Conservation (phyloP, 129 eudicot genomes). For the Escallonia herrerae region DNA sequence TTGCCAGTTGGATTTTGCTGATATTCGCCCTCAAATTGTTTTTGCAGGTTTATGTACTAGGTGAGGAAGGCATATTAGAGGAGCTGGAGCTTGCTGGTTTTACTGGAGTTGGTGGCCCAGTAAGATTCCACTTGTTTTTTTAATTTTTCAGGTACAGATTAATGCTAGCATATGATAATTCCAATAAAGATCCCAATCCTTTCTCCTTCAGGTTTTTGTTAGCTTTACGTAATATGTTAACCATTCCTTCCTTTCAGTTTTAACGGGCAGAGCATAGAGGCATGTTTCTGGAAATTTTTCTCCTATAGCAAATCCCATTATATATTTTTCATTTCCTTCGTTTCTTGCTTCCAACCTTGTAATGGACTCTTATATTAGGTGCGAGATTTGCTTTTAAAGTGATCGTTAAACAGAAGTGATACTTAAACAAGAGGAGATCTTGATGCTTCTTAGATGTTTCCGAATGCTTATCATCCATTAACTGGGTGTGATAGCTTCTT, state of each 20-base stretch:
- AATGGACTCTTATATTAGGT: too few relatives aligned
- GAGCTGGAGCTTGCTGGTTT: constrained; percentile 93
- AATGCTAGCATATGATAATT: background rate
- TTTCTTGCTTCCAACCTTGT: background rate
- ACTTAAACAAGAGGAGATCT: too few relatives aligned
- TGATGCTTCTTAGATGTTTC: background rate
- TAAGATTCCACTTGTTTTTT: constrained; percentile 23
- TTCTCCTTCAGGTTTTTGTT: background rate
- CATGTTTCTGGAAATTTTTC: background rate
- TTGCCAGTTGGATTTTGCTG: constrained; percentile 1
- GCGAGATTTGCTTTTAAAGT: too few relatives aligned
- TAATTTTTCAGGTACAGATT: background rate
- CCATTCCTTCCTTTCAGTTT: background rate
- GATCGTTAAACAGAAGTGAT: too few relatives aligned
- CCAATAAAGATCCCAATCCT: background rate
- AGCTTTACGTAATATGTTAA: too few relatives aligned
- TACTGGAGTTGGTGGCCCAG: constrained; percentile 84
- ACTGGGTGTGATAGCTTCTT: background rate
- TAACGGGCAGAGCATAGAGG: background rate
- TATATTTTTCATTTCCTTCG: background rate
- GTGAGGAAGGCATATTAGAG: constrained; percentile 85
- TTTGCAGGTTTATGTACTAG: constrained; percentile 81
- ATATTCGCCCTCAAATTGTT: background rate
- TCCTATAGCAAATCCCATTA: background rate
- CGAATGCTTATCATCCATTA: background rate